phyloP scores from a whole-genome alignment of 352 stramenopile species.

The Phytopythium boreale region DNA sequence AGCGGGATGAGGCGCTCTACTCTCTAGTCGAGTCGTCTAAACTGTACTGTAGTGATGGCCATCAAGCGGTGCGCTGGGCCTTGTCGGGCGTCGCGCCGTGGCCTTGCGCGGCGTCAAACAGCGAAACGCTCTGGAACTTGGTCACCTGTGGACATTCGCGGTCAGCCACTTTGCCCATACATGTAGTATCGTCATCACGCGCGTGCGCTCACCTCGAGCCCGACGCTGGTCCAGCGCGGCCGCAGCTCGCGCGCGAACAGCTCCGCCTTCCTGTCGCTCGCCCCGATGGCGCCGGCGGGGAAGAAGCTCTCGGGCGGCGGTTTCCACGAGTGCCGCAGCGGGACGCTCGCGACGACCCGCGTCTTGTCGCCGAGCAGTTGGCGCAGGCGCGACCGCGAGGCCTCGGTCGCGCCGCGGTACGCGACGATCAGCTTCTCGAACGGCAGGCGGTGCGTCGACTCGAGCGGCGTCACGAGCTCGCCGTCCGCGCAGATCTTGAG shows the following conservation, averaged over 20 bases:
- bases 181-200: no score
- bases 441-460: constrained; percentile 59
- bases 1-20: no score
- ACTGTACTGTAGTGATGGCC: no score
- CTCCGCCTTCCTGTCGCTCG: constrained; percentile 34
- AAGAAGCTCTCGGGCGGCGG: constrained; percentile 66
- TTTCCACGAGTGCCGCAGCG: constrained; percentile 77
- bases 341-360: constrained; percentile 58
- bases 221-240: constrained; percentile 56
- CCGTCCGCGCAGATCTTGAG: constrained; percentile 59
- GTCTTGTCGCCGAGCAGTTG: constrained; percentile 26
- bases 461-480: constrained; percentile 55
- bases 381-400: constrained; percentile 13
- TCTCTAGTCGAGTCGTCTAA: no score
- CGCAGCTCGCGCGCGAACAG: constrained; percentile 70
- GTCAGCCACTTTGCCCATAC: background rate
- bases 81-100: no score
- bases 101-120: background rate
- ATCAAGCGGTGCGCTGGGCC: no score
- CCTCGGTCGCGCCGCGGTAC: constrained; percentile 25
- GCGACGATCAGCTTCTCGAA: constrained; percentile 67
- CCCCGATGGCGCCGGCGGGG: constrained; percentile 5
- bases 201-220: constrained; percentile 58
- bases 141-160: constrained; percentile 28
- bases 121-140: constrained; percentile 38